A percentile compares a stretch with the other conserved stretches of the same genome.
These are phyloP conservation scores for Rasamsonia emersonii DNA, from an alignment of 2,329 filamentous ascomycete species.

Conservation along the genomic window DNA sequence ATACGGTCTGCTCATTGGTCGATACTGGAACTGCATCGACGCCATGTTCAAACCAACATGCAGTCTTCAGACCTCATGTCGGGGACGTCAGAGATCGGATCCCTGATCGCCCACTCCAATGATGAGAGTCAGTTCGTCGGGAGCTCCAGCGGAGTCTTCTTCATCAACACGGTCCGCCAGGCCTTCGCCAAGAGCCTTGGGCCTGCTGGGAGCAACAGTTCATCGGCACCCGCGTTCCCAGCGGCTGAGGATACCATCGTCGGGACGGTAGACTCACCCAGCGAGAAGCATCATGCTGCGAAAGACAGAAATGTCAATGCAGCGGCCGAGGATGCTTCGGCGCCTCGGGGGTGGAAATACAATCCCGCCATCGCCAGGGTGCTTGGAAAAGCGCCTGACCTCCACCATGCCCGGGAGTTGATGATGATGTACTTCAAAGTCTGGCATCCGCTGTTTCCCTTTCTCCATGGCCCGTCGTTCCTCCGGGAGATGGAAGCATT, in stretches of 20 bases:
- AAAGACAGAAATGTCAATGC: constrained; percentile 7
- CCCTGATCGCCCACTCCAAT: constrained; percentile 33
- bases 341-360: constrained; percentile 19
- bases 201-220: constrained; percentile 9
- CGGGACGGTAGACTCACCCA: constrained; percentile 17
- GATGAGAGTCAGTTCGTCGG: constrained; percentile 45
- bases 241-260: constrained; percentile 22
- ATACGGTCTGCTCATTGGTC: too few species aligned
- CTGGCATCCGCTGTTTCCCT: constrained; percentile 47
- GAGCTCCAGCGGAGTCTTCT: constrained; percentile 45
- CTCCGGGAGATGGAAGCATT: constrained; percentile 37
- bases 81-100: constrained; percentile 32
- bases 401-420: constrained; percentile 31
- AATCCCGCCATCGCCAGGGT: constrained; percentile 16
- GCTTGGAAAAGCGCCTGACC: constrained; percentile 20
- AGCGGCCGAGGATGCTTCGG: constrained; percentile 7
- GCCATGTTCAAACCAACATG: constrained; percentile 17
- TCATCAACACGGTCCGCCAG: constrained; percentile 45
- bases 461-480: constrained; percentile 44
- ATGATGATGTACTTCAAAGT: constrained; percentile 43
- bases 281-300: constrained; percentile 11
- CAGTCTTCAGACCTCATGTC: constrained; percentile 17
- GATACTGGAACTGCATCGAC: too few species aligned
- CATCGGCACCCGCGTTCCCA: constrained; percentile 18
- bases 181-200: constrained; percentile 37